phyloP scores from a whole-genome alignment of 176 grass and related monocot species.

The Eragrostis nindensis region DNA sequence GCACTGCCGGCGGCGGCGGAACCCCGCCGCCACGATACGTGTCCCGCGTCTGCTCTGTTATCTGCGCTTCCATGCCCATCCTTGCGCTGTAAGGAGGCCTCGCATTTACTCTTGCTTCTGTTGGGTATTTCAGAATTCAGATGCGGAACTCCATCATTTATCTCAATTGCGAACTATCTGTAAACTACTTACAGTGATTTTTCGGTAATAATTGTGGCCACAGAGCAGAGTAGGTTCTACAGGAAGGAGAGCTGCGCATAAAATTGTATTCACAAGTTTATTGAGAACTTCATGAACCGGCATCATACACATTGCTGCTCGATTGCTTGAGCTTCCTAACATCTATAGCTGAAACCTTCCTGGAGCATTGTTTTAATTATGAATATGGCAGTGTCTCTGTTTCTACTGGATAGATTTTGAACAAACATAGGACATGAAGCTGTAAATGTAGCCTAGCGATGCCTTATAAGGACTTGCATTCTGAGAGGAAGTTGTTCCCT shows the following conservation, averaged over 20 bases:
- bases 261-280: not conserved
- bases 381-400: not conserved
- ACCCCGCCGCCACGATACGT: slow-evolving; percentile 78
- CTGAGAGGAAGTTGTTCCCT: not conserved
- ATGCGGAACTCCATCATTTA: slow-evolving; percentile 2
- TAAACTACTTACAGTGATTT: not conserved
- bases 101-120: slow-evolving; percentile 1
- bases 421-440: not conserved
- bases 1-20: slow-evolving; percentile 45
- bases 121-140: not conserved
- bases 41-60: slow-evolving; percentile 73
- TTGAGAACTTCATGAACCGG: not conserved
- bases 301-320: not conserved
- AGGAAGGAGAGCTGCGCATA: not conserved
- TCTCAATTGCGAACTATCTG: not conserved
- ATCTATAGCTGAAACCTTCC: not conserved
- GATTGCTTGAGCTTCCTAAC: not conserved
- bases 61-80: slow-evolving; percentile 83
- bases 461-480: not conserved
- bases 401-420: slow-evolving; percentile 5
- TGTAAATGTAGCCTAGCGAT: not conserved
- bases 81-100: slow-evolving; percentile 69
- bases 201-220: not conserved
- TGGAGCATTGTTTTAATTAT: not conserved
- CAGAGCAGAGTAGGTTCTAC: not conserved